Evolutionary conservation across 805 yeast species (phyloP).

Genomic region (Cyberlindnera nakhonratchasimensis): DNA sequence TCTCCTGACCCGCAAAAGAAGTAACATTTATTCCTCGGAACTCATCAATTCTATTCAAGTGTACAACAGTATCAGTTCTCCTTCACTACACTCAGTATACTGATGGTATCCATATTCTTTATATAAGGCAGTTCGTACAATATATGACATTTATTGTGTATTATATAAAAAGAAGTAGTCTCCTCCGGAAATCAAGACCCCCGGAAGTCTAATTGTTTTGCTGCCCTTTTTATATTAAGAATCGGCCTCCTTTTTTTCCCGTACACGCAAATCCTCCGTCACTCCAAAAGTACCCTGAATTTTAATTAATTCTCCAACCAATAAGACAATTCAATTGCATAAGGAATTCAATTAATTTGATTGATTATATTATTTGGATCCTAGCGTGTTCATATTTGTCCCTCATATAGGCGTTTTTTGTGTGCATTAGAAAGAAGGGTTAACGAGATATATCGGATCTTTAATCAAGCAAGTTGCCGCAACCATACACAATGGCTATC

Average conservation of each 20-base stretch:
- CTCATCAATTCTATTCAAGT: conserved; percentile 9
- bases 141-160: not conserved
- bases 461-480: not conserved
- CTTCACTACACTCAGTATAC: conserved; percentile 12
- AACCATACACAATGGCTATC: conserved; percentile 14
- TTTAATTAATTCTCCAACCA: not conserved
- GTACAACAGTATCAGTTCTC: conserved; percentile 20
- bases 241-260: too few relatives aligned
- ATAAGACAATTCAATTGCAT: not conserved
- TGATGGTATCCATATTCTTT: not conserved
- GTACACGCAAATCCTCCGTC: too few relatives aligned
- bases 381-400: too few relatives aligned
- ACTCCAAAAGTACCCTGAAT: too few relatives aligned
- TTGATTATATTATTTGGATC: too few relatives aligned
- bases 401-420: too few relatives aligned
- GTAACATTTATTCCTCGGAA: not conserved
- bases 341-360: not conserved
- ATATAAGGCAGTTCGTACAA: not conserved
- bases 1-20: conserved; percentile 1
- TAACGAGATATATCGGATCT: too few relatives aligned
- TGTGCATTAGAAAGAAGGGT: too few relatives aligned
- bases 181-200: not conserved
- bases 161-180: not conserved
- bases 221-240: too few relatives aligned
- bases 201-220: not conserved